Evolutionary conservation across 768 basidiomycete genomes (phyloP).

Genomic region (Tricholomella constricta): DNA sequence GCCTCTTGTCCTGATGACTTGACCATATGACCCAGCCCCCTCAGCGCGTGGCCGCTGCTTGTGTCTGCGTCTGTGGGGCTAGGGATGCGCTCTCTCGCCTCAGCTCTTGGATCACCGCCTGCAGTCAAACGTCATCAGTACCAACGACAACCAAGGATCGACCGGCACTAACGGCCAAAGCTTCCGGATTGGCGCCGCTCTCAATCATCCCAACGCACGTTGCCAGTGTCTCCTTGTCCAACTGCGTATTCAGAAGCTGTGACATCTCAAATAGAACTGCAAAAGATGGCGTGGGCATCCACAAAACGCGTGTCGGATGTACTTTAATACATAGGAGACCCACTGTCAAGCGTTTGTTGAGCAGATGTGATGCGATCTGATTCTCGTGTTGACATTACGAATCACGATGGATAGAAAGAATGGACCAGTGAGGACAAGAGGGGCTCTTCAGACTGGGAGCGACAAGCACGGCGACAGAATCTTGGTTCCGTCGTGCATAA

Average conservation of each 20-base stretch:
- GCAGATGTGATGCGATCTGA: constrained; percentile 63
- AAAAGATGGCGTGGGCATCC: constrained; percentile 6
- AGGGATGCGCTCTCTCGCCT: constrained; percentile 63
- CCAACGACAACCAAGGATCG: background rate
- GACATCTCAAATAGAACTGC: constrained; percentile 86
- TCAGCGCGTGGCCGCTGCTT: constrained; percentile 12
- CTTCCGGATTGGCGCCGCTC: constrained; percentile 89
- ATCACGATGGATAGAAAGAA: background rate
- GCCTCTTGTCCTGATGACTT: constrained; percentile 7
- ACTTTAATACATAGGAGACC: constrained; percentile 25
- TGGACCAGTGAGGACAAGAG: background rate
- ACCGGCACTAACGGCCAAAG: constrained; percentile 66
- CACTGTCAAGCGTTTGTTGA: constrained; percentile 72
- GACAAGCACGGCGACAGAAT: too few species aligned
- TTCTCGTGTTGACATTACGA: constrained; percentile 52
- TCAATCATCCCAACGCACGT: constrained; percentile 93
- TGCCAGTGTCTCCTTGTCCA: constrained; percentile 90
- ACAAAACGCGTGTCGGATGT: background rate
- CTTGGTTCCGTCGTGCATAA: background rate
- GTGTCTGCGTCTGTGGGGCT: constrained; percentile 31
- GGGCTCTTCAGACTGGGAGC: background rate
- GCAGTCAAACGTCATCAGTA: constrained; percentile 14
- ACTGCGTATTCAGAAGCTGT: constrained; percentile 81
- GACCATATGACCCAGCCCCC: constrained; percentile 1
- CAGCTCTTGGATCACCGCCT: constrained; percentile 88